Evolutionary conservation across 495 filamentous ascomycete species (phyloP).

Genomic region (Neurospora sp.): DNA sequence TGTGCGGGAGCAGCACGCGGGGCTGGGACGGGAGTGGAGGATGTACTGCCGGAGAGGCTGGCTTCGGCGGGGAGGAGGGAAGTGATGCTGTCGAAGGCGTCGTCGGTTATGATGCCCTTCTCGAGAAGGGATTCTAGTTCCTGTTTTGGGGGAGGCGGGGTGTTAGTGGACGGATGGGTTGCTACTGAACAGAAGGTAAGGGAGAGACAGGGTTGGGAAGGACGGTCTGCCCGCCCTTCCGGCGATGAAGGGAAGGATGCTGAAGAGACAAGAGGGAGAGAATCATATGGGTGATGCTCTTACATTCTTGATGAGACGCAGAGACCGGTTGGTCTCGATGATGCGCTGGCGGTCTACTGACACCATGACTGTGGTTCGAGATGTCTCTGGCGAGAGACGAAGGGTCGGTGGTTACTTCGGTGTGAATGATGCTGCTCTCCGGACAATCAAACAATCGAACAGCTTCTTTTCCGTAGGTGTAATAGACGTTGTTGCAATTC

Average conservation of each 20-base stretch:
- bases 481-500: background rate
- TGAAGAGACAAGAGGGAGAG: background rate
- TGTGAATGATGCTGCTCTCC: background rate
- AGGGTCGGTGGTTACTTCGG: background rate
- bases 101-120: conserved; percentile 57
- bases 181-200: background rate
- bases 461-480: background rate
- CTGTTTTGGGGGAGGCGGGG: conserved; percentile 31
- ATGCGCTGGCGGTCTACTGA: conserved; percentile 35
- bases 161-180: background rate
- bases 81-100: conserved; percentile 60
- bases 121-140: conserved; percentile 89
- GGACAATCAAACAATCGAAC: background rate
- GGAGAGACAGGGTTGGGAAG: background rate
- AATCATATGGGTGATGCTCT: conserved; percentile 8
- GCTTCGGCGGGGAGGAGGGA: conserved; percentile 61
- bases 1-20: conserved; percentile 14
- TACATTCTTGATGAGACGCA: conserved; percentile 78
- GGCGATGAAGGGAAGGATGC: background rate
- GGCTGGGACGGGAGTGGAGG: conserved; percentile 12
- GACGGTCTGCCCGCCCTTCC: background rate
- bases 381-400: background rate
- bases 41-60: conserved; percentile 39
- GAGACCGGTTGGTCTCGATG: conserved; percentile 65
- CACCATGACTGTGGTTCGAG: conserved; percentile 19